Evolutionary conservation across 2,329 filamentous ascomycete genomes (phyloP).

Genomic region (Penicillium capsulatum): DNA sequence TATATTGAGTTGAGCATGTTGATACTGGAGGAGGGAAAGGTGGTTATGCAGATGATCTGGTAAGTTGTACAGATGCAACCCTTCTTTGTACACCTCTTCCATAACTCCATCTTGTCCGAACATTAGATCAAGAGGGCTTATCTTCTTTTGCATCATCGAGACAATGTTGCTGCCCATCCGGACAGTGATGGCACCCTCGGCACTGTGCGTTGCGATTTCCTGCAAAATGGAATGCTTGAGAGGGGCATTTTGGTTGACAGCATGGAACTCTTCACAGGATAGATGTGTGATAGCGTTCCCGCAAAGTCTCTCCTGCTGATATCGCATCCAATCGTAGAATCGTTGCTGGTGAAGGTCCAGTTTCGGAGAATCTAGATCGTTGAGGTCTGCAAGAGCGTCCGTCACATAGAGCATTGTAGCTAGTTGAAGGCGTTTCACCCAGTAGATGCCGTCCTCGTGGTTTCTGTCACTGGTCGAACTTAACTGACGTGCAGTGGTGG

Average conservation of each 20-base stretch:
- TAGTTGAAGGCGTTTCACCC: slow-evolving; percentile 27
- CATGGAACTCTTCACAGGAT: slow-evolving; percentile 20
- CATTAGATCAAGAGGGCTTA: slow-evolving; percentile 34
- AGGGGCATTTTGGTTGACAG: slow-evolving; percentile 12
- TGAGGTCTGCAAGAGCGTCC: slow-evolving; percentile 25
- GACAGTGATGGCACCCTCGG: slow-evolving; percentile 29
- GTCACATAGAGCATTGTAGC: slow-evolving; percentile 27
- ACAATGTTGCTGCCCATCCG: slow-evolving; percentile 33
- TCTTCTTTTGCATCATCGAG: slow-evolving; percentile 24
- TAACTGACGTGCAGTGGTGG: slow-evolving; percentile 12
- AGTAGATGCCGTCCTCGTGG: slow-evolving; percentile 11
- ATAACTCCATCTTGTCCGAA: slow-evolving; percentile 32
- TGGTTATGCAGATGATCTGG: slow-evolving; percentile 17
- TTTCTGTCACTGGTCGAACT: slow-evolving; percentile 5
- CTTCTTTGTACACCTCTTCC: slow-evolving; percentile 28
- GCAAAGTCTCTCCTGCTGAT: slow-evolving; percentile 16
- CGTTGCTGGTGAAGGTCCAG: slow-evolving; percentile 26
- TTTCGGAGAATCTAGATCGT: slow-evolving; percentile 8
- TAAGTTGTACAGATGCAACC: slow-evolving; percentile 22
- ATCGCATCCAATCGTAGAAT: slow-evolving; percentile 30
- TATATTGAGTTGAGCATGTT: slow-evolving; percentile 15
- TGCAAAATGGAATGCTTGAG: slow-evolving; percentile 23
- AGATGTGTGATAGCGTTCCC: slow-evolving; percentile 24
- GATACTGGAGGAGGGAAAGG: slow-evolving; percentile 19
- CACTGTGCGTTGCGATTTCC: slow-evolving; percentile 21